Evolutionary conservation across 306 rosid species (phyloP).

Genomic region (Amphicarpaea edgeworthii): DNA sequence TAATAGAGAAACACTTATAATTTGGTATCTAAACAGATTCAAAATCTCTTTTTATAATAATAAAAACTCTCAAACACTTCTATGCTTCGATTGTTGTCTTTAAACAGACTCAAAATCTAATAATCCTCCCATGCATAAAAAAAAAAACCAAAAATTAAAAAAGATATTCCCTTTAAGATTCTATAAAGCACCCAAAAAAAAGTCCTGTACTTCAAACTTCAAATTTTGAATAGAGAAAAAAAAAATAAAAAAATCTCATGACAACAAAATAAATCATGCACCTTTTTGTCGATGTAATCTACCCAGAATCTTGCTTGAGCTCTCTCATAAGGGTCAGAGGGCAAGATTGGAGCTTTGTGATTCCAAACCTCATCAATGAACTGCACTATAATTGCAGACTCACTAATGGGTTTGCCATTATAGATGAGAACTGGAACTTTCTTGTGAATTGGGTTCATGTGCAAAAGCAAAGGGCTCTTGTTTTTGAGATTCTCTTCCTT

Average conservation of each 20-base stretch:
- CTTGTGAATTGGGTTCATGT: conserved; percentile 60
- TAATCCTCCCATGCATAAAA: background rate
- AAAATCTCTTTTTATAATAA: no score
- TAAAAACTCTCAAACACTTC: no score
- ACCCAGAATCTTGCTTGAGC: conserved; percentile 53
- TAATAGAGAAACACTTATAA: no score
- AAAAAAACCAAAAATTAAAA: background rate
- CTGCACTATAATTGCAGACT: conserved; percentile 40
- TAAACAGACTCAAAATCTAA: background rate
- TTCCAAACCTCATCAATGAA: conserved; percentile 52
- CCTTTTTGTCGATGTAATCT: conserved; percentile 48
- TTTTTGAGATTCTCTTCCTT: conserved; percentile 32
- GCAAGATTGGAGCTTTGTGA: conserved; percentile 17
- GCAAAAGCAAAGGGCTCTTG: conserved; percentile 42
- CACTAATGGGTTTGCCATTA: conserved; percentile 43
- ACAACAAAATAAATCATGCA: background rate
- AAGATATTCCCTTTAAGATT: background rate
- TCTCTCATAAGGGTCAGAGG: conserved; percentile 46
- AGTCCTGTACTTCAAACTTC: background rate
- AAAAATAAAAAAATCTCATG: background rate
- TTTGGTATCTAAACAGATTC: no score
- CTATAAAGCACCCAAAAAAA: no score
- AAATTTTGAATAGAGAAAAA: background rate
- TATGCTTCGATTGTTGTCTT: no score
- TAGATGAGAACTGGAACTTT: conserved; percentile 62